phyloP scores from a whole-genome alignment of 495 filamentous ascomycete species.

The Clohesyomyces aquaticus region DNA sequence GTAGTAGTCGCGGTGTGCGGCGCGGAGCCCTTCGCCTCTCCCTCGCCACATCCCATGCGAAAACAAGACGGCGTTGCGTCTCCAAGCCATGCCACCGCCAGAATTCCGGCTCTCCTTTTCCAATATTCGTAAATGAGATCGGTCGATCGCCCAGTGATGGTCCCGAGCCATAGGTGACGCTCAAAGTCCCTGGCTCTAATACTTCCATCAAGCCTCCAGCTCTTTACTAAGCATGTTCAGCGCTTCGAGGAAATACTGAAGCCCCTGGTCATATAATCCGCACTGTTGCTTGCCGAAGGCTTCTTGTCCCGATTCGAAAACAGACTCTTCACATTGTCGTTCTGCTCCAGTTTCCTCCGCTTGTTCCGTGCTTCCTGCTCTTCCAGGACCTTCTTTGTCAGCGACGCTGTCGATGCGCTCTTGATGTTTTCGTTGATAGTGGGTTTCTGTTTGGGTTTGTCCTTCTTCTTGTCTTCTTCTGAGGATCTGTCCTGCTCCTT shows the following conservation, averaged over 20 bases:
- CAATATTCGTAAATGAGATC: too few species aligned
- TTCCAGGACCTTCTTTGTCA: conserved; percentile 82
- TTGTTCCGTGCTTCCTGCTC: conserved; percentile 86
- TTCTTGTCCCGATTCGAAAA: conserved; percentile 61
- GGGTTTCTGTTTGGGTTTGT: conserved; percentile 15
- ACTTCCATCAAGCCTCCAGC: too few species aligned
- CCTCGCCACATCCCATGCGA: too few species aligned
- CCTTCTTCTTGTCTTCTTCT: conserved; percentile 28
- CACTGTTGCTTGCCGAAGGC: conserved; percentile 53
- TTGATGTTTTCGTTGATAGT: conserved; percentile 64
- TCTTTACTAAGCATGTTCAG: conserved; percentile 5
- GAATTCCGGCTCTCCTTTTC: too few species aligned
- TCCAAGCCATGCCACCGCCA: too few species aligned
- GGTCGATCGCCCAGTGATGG: too few species aligned
- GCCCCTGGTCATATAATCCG: conserved; percentile 79
- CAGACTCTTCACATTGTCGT: conserved; percentile 70
- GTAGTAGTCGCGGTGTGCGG: too few species aligned
- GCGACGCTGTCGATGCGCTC: conserved; percentile 77
- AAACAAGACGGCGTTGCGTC: too few species aligned
- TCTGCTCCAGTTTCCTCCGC: conserved; percentile 69
- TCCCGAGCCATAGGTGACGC: too few species aligned
- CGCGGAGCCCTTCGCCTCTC: too few species aligned
- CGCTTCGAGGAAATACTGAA: conserved; percentile 47
- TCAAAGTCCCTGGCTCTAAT: too few species aligned
- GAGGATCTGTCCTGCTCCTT: conserved; percentile 13